Conservation (phyloP, 1,284 basidiomycete genomes). For the Tilletiopsis washingtonensis region DNA sequence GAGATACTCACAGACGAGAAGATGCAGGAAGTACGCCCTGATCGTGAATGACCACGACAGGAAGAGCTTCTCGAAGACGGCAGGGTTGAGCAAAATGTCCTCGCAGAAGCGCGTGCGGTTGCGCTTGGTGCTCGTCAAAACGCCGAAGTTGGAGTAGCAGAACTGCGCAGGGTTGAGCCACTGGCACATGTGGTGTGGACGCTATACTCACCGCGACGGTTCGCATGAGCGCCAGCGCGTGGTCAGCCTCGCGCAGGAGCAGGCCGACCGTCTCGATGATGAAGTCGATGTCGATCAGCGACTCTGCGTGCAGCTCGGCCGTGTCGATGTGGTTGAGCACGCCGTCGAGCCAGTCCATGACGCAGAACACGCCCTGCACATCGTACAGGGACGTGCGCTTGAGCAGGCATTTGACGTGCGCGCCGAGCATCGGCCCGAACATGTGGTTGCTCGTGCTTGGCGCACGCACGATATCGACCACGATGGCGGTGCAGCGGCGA, state of each 20-base stretch:
- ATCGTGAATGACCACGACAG: conserved; percentile 44
- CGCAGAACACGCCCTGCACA: conserved; percentile 41
- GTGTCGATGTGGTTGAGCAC: conserved; percentile 37
- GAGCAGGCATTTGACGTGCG: conserved; percentile 39
- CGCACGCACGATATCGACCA: conserved; percentile 40
- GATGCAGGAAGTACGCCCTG: conserved; percentile 40
- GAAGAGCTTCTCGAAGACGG: conserved; percentile 41
- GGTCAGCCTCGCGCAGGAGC: conserved; percentile 37
- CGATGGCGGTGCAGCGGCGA: conserved; percentile 37
- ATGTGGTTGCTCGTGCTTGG: conserved; percentile 23
- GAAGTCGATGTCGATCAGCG: conserved; percentile 34
- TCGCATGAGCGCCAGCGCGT: conserved; percentile 41
- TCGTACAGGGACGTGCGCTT: conserved; percentile 42
- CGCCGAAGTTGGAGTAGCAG: conserved; percentile 41
- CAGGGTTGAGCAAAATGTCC: conserved; percentile 33
- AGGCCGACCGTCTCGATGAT: conserved; percentile 32
- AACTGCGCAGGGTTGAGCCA: conserved; percentile 18
- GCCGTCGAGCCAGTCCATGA: conserved; percentile 42
- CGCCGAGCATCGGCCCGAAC: conserved; percentile 33
- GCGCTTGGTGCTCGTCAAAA: conserved; percentile 23
- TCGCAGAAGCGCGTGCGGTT: conserved; percentile 37
- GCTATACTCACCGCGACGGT: conserved; percentile 31
- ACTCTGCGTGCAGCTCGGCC: conserved; percentile 28
- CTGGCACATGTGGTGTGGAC: too few relatives aligned
- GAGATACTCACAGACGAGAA: conserved; percentile 24